A percentile compares a stretch with the other conserved stretches of the same genome.
Evolutionary conservation across 148 eudicot genomes (phyloP).

Genomic region (Chenopodium suecicum): DNA sequence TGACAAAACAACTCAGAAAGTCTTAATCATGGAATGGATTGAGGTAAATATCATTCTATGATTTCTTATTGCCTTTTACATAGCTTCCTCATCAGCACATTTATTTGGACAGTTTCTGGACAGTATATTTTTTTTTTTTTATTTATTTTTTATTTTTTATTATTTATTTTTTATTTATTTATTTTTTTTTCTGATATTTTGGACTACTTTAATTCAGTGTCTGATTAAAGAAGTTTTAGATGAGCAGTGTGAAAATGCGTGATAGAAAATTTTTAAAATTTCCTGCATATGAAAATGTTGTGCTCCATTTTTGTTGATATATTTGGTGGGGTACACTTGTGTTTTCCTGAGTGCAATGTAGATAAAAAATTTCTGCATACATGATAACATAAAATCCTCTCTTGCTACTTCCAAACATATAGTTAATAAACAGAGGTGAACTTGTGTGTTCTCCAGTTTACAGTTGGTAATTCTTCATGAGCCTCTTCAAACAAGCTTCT

Average conservation of each 20-base stretch:
- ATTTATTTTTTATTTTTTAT: background rate
- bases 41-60: constrained; percentile 52
- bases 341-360: too few species aligned
- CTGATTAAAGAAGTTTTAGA: background rate
- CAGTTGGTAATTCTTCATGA: too few species aligned
- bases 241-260: background rate
- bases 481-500: too few species aligned
- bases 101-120: background rate
- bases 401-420: background rate
- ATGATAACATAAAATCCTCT: too few species aligned
- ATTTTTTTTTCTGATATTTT: background rate
- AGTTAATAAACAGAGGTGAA: background rate
- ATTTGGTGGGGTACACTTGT: too few species aligned
- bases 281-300: background rate
- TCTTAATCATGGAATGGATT: constrained; percentile 89
- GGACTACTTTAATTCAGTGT: background rate
- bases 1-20: constrained; percentile 70
- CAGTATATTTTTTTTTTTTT: background rate
- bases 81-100: background rate
- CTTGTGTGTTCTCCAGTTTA: too few species aligned
- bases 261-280: background rate
- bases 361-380: too few species aligned
- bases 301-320: background rate
- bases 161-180: background rate
- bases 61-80: constrained; percentile 11